Evolutionary conservation across 257 asterid genomes (phyloP), one percentile per base, ranked within the genome.

Genomic region (Solanum medicagineum): DNA sequence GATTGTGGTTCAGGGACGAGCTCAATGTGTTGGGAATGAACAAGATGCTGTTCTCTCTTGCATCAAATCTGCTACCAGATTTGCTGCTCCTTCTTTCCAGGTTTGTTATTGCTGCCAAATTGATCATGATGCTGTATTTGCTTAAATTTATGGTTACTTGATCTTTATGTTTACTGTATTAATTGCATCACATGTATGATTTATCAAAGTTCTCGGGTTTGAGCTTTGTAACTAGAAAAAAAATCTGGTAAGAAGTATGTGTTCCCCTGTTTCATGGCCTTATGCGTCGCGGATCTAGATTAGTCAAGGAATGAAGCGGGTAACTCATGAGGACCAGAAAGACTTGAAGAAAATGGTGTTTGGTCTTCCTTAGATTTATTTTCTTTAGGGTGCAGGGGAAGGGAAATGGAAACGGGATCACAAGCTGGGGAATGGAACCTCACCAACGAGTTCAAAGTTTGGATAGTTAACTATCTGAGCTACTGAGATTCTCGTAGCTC

Each of bases 41-140:
- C 86, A 88, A 10, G 97, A 92, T 8, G 90, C 91, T 16, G 14
- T 95, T 42, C 80, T 95, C 29, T 70, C 93, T 84, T 89, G 89
- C 87, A 88, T 95, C 85, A 88, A 84, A 0, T 79, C 94, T 8
- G 98, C 96, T 3, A 88, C 92, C 9, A 91, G 97, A 81, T 40
- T 85, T 87, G 93, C 97, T 83, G 91, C 92, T 74, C 96, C 95
- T 32, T 11, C 95, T 0, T 92, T 95, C 90, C 97, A 92, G 99
- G 99, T 94, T 47, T 80, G 81, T 24, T 22, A 45, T 70, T 47
- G 12, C 22, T 36, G 4, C 9, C 4, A 57, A 24, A 66, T 32
- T 22, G 45, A 24, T 75, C 62, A 14, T 49, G 42, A 42, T 71
- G 55, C 7, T 12, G 4, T 11, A 12, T 73, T 45, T 73, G 10